These are phyloP conservation scores for Hyaloperonospora brassicae DNA, from an alignment of 352 stramenopile genomes.

Conservation along the genomic window DNA sequence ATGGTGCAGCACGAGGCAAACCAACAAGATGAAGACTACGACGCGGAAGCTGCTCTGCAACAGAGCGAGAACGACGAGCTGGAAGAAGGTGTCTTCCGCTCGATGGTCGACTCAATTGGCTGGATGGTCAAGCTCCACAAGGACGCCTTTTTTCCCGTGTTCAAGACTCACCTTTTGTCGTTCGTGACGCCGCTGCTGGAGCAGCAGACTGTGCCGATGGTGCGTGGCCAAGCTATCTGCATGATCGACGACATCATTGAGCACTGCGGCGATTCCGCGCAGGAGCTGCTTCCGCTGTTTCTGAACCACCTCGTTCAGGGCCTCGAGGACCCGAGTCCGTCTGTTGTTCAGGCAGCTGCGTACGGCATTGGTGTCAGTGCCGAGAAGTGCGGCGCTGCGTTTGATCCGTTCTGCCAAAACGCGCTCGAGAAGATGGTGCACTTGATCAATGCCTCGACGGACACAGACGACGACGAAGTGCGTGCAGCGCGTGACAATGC, in stretches of 20 bases:
- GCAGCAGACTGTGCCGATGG: slow-evolving; percentile 40
- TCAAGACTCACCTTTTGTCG: slow-evolving; percentile 55
- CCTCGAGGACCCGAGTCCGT: slow-evolving; percentile 55
- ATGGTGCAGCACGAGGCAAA: slow-evolving; percentile 53
- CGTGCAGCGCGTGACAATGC: slow-evolving; percentile 71
- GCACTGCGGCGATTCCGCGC: slow-evolving; percentile 57
- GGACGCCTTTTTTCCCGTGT: slow-evolving; percentile 67
- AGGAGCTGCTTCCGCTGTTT: slow-evolving; percentile 72
- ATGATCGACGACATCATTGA: slow-evolving; percentile 86
- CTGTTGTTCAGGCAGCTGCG: slow-evolving; percentile 69
- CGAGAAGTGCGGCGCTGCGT: slow-evolving; percentile 63
- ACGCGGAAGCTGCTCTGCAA: slow-evolving; percentile 63
- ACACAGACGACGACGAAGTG: slow-evolving; percentile 53
- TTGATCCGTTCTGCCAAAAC: slow-evolving; percentile 56
- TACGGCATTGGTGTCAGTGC: slow-evolving; percentile 82
- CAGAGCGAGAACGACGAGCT: slow-evolving; percentile 65
- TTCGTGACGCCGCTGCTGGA: slow-evolving; percentile 69
- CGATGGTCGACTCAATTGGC: slow-evolving; percentile 78
- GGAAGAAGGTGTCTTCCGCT: slow-evolving; percentile 70
- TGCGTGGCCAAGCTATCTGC: slow-evolving; percentile 79
- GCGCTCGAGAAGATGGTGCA: slow-evolving; percentile 71
- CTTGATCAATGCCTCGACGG: slow-evolving; percentile 42
- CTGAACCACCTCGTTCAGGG: slow-evolving; percentile 62
- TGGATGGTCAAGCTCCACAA: slow-evolving; percentile 82
- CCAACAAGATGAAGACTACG: slow-evolving; percentile 73